Evolutionary conservation across 139 green algal species (phyloP).

Genomic region (Nannochloris sp.): DNA sequence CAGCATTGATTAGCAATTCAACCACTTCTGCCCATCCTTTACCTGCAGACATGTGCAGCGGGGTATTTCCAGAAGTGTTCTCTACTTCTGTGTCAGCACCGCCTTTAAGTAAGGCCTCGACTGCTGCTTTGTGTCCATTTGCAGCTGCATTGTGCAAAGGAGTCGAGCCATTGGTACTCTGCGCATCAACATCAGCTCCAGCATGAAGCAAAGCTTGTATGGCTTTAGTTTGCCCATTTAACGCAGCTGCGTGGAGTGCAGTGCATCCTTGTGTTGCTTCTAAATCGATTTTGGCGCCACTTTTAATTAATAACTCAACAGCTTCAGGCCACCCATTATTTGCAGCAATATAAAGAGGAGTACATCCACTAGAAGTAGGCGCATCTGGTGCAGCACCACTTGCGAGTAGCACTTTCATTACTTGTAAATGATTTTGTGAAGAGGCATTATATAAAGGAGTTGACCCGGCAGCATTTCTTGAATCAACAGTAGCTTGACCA

Average conservation of each 20-base stretch:
- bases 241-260: constrained; percentile 27
- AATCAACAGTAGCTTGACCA: constrained; percentile 2
- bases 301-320: constrained; percentile 24
- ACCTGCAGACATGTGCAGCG: constrained; percentile 36
- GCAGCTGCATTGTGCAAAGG: constrained; percentile 35
- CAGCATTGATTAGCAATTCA: constrained; percentile 4
- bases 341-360: constrained; percentile 37
- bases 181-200: constrained; percentile 6
- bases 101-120: constrained; percentile 17
- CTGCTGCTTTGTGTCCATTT: constrained; percentile 58
- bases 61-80: constrained; percentile 49
- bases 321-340: constrained; percentile 20
- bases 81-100: constrained; percentile 40
- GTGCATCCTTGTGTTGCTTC: constrained; percentile 19
- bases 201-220: constrained; percentile 22
- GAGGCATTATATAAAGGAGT: constrained; percentile 35
- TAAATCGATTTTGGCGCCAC: constrained; percentile 20
- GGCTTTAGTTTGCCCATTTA: constrained; percentile 29
- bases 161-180: constrained; percentile 34
- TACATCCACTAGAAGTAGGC: constrained; percentile 29
- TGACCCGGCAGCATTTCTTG: constrained; percentile 22
- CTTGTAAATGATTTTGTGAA: constrained; percentile 14
- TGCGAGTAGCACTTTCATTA: constrained; percentile 25
- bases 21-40: constrained; percentile 36
- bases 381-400: constrained; percentile 9